Evolutionary conservation across 1,139 yeast species (phyloP), one percentile per base, ranked within the genome.

Genomic region (Kodamaea derodonti): DNA sequence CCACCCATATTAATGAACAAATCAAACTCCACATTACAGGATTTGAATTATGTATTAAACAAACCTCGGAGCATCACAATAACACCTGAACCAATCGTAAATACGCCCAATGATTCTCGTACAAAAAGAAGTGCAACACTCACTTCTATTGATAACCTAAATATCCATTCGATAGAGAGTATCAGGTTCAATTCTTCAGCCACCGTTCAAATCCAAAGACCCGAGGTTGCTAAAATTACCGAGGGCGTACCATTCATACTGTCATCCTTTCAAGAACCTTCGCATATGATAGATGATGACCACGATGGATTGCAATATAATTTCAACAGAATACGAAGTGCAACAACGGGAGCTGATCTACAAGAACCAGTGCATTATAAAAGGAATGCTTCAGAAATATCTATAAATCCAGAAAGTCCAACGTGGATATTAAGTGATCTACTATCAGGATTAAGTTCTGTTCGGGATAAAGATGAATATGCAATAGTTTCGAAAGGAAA

Each of bases 401-500:
- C 36, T n/a, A 30, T 38, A 9, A 43, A 39, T 31, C 46, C 48
- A 4, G 63, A 60, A 31, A 56, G 60, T 33, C 70, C 71, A 3
- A 61, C 71, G 1, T 65, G 69, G 67, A 40, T 58, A 11, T 45
- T 65, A 17, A 58, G 67, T 37, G 69, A 65, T 33, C 44, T 64
- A 10, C 45, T 65, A 15, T 55, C 58, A 16, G 50, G 54, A 25
- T 37, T 64, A 23, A 43, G 52, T 17, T 46, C 59, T 2, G 43
- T 40, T 12, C 54, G 52, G 33, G 70, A 63, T 30, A 51, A 46
- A 28, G 72, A 75, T 14, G 69, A 75, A 5, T 72, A 69, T 31
- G 63, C 61, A 32, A 61, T 82, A 8, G 69, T 84, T 2, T 59
- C 71, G 15, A 73, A 72, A 38, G 79, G 90, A 2, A 84, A 86